Percentiles rank a stretch among this genome's conserved stretches.
phyloP scores from a whole-genome alignment of 2,329 filamentous ascomycete species.

The Coccinonectria pachysandricola region DNA sequence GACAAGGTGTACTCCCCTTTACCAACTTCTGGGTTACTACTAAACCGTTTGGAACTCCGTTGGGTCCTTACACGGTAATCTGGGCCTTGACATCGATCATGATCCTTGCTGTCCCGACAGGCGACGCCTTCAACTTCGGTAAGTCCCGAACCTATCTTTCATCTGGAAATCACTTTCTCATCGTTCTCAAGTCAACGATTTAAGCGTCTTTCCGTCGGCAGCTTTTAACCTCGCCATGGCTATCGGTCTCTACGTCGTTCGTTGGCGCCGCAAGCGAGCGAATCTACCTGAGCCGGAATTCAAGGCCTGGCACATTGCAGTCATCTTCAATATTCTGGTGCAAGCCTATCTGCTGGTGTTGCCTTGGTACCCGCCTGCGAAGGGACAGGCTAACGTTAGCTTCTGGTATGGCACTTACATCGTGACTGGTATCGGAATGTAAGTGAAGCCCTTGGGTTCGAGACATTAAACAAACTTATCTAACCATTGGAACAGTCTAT shows the following conservation, averaged over 20 bases:
- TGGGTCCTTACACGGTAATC: slow-evolving; percentile 47
- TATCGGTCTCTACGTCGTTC: slow-evolving; percentile 46
- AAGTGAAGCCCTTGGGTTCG: slow-evolving; percentile 24
- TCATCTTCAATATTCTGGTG: slow-evolving; percentile 49
- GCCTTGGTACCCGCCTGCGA: slow-evolving; percentile 59
- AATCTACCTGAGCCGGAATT: slow-evolving; percentile 41
- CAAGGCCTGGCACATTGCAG: slow-evolving; percentile 44
- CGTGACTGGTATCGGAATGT: slow-evolving; percentile 53
- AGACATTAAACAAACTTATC: too few species aligned
- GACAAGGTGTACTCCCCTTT: slow-evolving; percentile 50
- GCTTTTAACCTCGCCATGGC: slow-evolving; percentile 49
- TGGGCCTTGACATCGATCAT: slow-evolving; percentile 48
- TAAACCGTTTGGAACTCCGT: slow-evolving; percentile 50
- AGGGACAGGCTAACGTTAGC: slow-evolving; percentile 52
- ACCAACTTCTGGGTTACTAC: slow-evolving; percentile 51
- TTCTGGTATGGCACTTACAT: slow-evolving; percentile 69
- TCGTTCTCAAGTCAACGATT: slow-evolving; percentile 52
- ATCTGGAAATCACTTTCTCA: too few species aligned
- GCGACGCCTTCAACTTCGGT: slow-evolving; percentile 55
- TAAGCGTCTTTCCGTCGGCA: slow-evolving; percentile 46
- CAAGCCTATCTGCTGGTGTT: slow-evolving; percentile 55
- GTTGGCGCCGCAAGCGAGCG: slow-evolving; percentile 40
- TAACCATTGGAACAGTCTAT: slow-evolving; percentile 26
- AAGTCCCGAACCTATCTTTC: slow-evolving; percentile 5
- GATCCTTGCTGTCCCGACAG: slow-evolving; percentile 49